phyloP scores from a whole-genome alignment of 1,139 yeast genomes.

The Groenewaldozyma sp. region DNA sequence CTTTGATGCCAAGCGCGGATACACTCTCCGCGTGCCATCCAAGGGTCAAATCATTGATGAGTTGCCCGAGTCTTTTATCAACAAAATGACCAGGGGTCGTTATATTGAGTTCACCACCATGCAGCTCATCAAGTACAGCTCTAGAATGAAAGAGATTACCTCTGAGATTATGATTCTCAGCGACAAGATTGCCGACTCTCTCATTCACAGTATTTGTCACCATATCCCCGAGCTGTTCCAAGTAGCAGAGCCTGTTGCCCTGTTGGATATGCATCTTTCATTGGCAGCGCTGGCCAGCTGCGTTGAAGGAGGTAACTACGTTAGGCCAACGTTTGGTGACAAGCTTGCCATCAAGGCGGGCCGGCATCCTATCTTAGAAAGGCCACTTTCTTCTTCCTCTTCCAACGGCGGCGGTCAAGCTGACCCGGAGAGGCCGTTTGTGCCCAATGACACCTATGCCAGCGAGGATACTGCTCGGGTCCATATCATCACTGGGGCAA shows the following conservation, averaged over 20 bases:
- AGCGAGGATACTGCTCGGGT: conserved; percentile 27
- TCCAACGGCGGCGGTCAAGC: neutral
- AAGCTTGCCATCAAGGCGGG: conserved; percentile 2
- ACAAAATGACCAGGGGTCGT: neutral
- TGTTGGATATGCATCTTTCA: conserved; percentile 2
- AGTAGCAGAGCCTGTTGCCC: conserved; percentile 1
- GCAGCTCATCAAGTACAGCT: conserved; percentile 1
- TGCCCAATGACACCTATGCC: conserved; percentile 48
- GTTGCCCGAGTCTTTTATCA: conserved; percentile 1
- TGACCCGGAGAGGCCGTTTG: conserved; percentile 1
- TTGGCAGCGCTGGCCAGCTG: neutral
- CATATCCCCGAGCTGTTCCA: conserved; percentile 1
- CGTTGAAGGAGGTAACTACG: neutral
- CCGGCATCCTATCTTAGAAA: neutral
- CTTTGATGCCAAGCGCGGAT: conserved; percentile 1
- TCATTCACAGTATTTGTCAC: neutral
- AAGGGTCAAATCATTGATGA: neutral
- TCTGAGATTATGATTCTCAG: conserved; percentile 1
- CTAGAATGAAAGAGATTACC: neutral
- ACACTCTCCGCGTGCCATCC: neutral
- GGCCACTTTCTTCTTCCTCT: neutral
- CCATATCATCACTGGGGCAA: conserved; percentile 62
- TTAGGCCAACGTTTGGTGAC: neutral
- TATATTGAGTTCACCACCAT: conserved; percentile 1
- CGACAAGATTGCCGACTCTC: neutral